phyloP scores from a whole-genome alignment of 192 early-diverging fungal species.

The Coemansia sp. region DNA sequence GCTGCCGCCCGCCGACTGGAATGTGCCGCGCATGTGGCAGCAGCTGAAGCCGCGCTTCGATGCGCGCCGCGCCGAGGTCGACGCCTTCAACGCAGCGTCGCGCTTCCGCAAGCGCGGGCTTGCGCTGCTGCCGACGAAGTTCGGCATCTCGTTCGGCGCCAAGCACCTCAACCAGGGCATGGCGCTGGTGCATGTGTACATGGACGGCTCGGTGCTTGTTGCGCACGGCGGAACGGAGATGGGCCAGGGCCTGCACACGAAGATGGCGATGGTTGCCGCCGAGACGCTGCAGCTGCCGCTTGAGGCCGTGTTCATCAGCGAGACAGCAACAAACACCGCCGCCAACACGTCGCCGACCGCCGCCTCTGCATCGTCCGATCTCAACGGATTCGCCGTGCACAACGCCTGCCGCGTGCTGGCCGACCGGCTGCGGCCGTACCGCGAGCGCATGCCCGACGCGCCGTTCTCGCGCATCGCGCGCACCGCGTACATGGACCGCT shows the following conservation, averaged over 20 bases:
- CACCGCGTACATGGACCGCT: conserved; percentile 75
- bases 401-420: conserved; percentile 75
- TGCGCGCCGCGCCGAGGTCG: conserved; percentile 58
- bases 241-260: conserved; percentile 90
- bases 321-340: conserved; percentile 76
- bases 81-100: conserved; percentile 69
- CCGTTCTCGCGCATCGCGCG: conserved; percentile 57
- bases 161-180: conserved; percentile 82
- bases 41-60: conserved; percentile 63
- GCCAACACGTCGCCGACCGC: conserved; percentile 80
- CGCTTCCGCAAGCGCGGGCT: conserved; percentile 81
- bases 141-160: conserved; percentile 75
- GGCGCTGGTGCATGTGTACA: conserved; percentile 81
- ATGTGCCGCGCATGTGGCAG: conserved; percentile 67
- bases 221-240: conserved; percentile 88
- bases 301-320: conserved; percentile 63
- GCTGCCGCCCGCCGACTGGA: conserved; percentile 64
- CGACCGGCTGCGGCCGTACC: conserved; percentile 70
- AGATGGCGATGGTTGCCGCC: conserved; percentile 84
- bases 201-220: conserved; percentile 79
- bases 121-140: conserved; percentile 78
- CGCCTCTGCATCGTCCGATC: conserved; percentile 74
- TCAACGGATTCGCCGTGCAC: conserved; percentile 81
- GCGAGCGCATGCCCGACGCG: conserved; percentile 58
- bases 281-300: conserved; percentile 75